Percentiles rank a stretch among this genome's conserved stretches.
These are phyloP conservation scores for Solanum aculeatissimum DNA, from an alignment of 305 asterid genomes.

Conservation along the genomic window DNA sequence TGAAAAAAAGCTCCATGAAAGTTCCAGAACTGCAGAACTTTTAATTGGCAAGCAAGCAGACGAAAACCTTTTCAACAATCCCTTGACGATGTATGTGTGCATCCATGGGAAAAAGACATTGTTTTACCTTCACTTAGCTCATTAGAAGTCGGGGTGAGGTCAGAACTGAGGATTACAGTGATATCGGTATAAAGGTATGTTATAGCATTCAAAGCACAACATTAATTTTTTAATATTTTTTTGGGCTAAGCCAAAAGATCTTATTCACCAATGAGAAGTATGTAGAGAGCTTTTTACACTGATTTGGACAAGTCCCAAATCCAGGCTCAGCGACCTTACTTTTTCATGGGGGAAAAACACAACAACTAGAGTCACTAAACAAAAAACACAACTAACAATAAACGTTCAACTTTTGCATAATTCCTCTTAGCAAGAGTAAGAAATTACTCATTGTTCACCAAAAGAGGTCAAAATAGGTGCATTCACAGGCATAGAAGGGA, in stretches of 20 bases:
- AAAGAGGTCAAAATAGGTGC: background rate
- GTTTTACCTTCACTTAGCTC: background rate
- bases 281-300: background rate
- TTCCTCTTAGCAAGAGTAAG: background rate
- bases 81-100: background rate
- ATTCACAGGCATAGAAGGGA: background rate
- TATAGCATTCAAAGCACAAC: background rate
- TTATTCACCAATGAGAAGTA: background rate
- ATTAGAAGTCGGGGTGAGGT: background rate
- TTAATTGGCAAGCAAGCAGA: background rate
- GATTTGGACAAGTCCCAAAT: background rate
- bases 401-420: background rate
- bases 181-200: background rate
- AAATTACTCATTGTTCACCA: background rate
- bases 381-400: background rate
- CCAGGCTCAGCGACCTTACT: background rate
- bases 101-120: background rate
- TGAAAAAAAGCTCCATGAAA: background rate
- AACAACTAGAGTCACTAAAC: background rate
- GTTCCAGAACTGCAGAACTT: background rate
- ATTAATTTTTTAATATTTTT: background rate
- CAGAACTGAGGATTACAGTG: background rate
- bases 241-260: background rate
- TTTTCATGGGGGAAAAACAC: background rate
- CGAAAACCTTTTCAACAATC: background rate